Percentiles rank a stretch among this genome's conserved stretches.
These are phyloP conservation scores for Ophiostoma angusticollis DNA, from an alignment of 2,329 filamentous ascomycete species.

Conservation along the genomic window DNA sequence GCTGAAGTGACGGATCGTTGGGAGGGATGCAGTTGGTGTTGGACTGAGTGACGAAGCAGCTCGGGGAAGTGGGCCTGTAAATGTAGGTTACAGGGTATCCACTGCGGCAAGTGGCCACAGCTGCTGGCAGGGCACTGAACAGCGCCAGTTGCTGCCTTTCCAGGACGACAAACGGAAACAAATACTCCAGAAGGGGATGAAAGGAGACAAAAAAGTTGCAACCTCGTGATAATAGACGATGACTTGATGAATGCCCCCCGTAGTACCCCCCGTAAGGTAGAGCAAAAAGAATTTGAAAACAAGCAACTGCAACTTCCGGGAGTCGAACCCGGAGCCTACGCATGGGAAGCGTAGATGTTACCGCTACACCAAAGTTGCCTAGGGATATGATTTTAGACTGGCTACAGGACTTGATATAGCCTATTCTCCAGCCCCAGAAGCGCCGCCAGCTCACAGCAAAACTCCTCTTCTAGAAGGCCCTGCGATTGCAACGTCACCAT, in stretches of 20 bases:
- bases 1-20: no score
- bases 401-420: background rate
- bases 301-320: conserved; percentile 17
- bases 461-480: no score
- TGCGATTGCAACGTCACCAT: background rate
- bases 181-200: background rate
- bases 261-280: no score
- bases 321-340: conserved; percentile 20
- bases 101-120: no score
- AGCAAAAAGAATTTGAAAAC: conserved; percentile 1
- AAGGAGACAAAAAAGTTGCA: background rate
- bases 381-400: background rate
- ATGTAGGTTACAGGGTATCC: no score
- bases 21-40: no score
- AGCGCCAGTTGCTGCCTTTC: no score
- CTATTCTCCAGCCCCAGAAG: no score
- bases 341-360: conserved; percentile 20
- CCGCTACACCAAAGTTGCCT: conserved; percentile 19
- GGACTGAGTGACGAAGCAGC: background rate
- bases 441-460: no score
- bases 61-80: no score
- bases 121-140: no score
- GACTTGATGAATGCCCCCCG: no score
- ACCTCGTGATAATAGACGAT: background rate
- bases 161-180: background rate